These are phyloP conservation scores for Xylariaceae sp. DNA, from an alignment of 2,329 filamentous ascomycete genomes.

Conservation along the genomic window DNA sequence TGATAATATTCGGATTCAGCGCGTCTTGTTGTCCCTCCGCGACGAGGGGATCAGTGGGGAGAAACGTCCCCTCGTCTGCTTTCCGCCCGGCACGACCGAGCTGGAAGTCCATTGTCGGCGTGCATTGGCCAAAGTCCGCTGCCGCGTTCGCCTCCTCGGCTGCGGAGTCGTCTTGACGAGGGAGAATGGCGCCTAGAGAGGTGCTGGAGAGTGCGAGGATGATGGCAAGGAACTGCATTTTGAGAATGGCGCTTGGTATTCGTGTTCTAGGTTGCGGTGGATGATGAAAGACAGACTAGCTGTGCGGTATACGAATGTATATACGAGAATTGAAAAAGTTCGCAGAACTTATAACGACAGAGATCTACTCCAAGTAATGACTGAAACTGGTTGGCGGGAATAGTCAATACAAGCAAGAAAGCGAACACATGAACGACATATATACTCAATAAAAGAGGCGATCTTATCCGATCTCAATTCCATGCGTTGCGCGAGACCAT, in stretches of 20 bases:
- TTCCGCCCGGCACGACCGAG: conserved; percentile 50
- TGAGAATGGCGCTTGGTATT: neutral
- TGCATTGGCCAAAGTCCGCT: conserved; percentile 49
- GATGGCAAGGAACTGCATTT: conserved; percentile 23
- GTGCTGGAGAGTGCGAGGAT: conserved; percentile 20
- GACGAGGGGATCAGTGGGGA: conserved; percentile 53
- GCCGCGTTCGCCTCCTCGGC: conserved; percentile 25
- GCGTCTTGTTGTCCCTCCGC: conserved; percentile 55
- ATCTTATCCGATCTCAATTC: too few species aligned
- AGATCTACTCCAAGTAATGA: conserved; percentile 16
- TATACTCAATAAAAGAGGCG: neutral
- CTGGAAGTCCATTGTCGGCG: conserved; percentile 55
- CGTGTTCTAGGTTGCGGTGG: neutral
- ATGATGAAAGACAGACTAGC: conserved; percentile 2
- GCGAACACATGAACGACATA: neutral
- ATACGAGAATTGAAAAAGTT: conserved; percentile 18
- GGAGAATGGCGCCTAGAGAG: conserved; percentile 12
- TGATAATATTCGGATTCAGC: conserved; percentile 63
- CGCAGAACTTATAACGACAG: conserved; percentile 18
- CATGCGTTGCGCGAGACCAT: too few species aligned
- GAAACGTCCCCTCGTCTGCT: conserved; percentile 55
- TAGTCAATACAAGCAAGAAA: conserved; percentile 1
- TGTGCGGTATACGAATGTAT: conserved; percentile 4
- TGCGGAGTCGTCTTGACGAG: conserved; percentile 15
- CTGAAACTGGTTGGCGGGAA: too few species aligned